These are phyloP conservation scores for Cutaneotrichosporon daszewskae DNA, from an alignment of 1,284 basidiomycete genomes.

Conservation along the genomic window DNA sequence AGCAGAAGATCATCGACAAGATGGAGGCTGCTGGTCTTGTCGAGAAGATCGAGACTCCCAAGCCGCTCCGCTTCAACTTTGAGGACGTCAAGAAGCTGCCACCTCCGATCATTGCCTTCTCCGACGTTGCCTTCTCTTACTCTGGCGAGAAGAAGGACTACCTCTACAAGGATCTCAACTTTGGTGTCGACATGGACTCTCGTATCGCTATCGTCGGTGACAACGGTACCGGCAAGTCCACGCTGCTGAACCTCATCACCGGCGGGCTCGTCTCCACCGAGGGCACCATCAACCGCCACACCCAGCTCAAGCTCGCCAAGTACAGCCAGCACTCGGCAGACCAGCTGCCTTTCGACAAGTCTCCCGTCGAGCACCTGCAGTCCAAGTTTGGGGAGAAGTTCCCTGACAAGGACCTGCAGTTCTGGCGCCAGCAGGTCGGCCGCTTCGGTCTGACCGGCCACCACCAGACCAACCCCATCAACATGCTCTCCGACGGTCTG, in stretches of 20 bases:
- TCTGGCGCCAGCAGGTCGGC: constrained; percentile 90
- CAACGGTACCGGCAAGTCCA: constrained; percentile 98
- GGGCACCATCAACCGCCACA: constrained; percentile 83
- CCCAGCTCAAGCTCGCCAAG: constrained; percentile 86
- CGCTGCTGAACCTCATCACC: constrained; percentile 91
- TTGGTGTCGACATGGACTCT: constrained; percentile 76
- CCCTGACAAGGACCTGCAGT: constrained; percentile 85
- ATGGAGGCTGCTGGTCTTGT: constrained; percentile 99
- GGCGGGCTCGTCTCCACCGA: constrained; percentile 71
- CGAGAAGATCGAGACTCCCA: constrained; percentile 75
- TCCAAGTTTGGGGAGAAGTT: constrained; percentile 70
- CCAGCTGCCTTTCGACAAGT: constrained; percentile 90
- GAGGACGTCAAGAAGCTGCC: constrained; percentile 91
- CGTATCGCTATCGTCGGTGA: constrained; percentile 90
- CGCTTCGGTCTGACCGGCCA: constrained; percentile 91
- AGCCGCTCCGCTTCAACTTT: constrained; percentile 85
- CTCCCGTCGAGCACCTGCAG: constrained; percentile 94
- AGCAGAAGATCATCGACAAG: constrained; percentile 99
- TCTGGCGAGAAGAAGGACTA: constrained; percentile 82
- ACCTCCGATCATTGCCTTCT: constrained; percentile 95
- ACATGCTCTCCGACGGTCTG: constrained; percentile 89
- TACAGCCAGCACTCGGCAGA: constrained; percentile 99
- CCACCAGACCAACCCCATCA: constrained; percentile 91
- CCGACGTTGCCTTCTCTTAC: constrained; percentile 91
- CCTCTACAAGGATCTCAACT: constrained; percentile 79